These are phyloP conservation scores for Globisporangium uncinulatum DNA, from an alignment of 352 stramenopile species.

Conservation along the genomic window DNA sequence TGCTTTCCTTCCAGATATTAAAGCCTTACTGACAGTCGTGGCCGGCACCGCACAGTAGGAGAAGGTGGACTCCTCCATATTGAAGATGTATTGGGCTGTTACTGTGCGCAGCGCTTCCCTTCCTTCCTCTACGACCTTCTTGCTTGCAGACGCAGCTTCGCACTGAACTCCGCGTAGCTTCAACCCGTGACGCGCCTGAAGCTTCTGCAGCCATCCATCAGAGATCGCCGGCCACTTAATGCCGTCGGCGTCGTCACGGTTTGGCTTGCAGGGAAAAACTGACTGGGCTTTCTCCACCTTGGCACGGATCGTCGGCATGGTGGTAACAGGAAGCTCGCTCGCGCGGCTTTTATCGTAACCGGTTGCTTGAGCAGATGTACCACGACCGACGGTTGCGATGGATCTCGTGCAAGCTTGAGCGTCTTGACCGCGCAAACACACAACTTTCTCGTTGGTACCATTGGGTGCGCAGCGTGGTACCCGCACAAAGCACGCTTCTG, in stretches of 20 bases:
- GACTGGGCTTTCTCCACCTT: slow-evolving; percentile 1
- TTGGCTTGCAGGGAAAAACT: background rate
- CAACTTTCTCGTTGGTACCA: background rate
- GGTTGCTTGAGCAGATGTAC: background rate
- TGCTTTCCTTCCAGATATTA: background rate
- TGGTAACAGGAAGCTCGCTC: background rate
- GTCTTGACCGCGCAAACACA: background rate
- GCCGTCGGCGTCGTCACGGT: background rate
- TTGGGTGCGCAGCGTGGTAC: background rate
- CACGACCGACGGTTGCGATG: background rate
- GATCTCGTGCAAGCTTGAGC: background rate
- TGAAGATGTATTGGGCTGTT: slow-evolving; percentile 5
- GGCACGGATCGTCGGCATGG: background rate
- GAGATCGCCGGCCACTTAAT: background rate
- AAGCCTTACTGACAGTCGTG: background rate
- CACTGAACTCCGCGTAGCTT: slow-evolving; percentile 1
- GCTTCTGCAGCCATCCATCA: slow-evolving; percentile 2
- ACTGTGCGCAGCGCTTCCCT: background rate
- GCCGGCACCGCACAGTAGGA: background rate
- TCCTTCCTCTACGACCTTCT: background rate
- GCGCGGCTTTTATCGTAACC: background rate
- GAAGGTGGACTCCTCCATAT: slow-evolving; percentile 3
- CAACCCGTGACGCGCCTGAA: background rate
- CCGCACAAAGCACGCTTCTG: background rate
- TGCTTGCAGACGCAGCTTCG: background rate